Evolutionary conservation across 2,329 filamentous ascomycete genomes (phyloP).

Genomic region (Aureobasidium subglaciale): DNA sequence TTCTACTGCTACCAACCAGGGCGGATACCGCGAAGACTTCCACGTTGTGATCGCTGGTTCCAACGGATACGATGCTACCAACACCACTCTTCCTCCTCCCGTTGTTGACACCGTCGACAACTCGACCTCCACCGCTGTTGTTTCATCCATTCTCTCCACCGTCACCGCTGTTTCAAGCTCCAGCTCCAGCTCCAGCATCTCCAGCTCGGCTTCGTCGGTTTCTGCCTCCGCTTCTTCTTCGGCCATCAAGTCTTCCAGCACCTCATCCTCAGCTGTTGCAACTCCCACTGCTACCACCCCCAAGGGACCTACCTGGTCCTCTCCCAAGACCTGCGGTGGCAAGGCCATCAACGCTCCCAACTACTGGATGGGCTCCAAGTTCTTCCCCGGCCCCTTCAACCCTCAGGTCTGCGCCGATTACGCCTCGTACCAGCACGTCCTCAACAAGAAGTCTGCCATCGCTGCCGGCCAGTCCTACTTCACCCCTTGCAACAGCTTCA

Average conservation of each 20-base stretch:
- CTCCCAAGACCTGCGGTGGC: slow-evolving; percentile 22
- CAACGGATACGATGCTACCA: slow-evolving; percentile 20
- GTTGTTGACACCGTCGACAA: slow-evolving; percentile 6
- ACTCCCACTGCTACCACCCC: slow-evolving; percentile 13
- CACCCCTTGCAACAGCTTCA: slow-evolving; percentile 21
- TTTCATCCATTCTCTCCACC: slow-evolving; percentile 1
- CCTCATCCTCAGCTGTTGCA: not conserved
- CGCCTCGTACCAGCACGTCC: slow-evolving; percentile 21
- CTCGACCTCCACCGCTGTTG: slow-evolving; percentile 5
- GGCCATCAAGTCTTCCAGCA: not conserved
- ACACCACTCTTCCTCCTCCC: slow-evolving; percentile 11
- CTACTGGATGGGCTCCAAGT: slow-evolving; percentile 20
- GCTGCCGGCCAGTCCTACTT: slow-evolving; percentile 14
- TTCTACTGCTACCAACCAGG: slow-evolving; percentile 16
- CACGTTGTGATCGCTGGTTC: slow-evolving; percentile 17
- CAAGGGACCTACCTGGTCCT: slow-evolving; percentile 24
- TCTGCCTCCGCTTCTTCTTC: not conserved
- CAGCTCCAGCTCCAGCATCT: not conserved
- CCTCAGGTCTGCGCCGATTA: slow-evolving; percentile 22
- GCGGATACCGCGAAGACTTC: slow-evolving; percentile 18
- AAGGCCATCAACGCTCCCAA: slow-evolving; percentile 18
- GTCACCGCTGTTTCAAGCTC: not conserved
- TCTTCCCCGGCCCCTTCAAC: slow-evolving; percentile 24
- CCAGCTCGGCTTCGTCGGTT: not conserved
- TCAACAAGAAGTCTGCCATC: slow-evolving; percentile 17